phyloP scores from a whole-genome alignment of 768 basidiomycete genomes.

The Botryobasidium botryosum region DNA sequence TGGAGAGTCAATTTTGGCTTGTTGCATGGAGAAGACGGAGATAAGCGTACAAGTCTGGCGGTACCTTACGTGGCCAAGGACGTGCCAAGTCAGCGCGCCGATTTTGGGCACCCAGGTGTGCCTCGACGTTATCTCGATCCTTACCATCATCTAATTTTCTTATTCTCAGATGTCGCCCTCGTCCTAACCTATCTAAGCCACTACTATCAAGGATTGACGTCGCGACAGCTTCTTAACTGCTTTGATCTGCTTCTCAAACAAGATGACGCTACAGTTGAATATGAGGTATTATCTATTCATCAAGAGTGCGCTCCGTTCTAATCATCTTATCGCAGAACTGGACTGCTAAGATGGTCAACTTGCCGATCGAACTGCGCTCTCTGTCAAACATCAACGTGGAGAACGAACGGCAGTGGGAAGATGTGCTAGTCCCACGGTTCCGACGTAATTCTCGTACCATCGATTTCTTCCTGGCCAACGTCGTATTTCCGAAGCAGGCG shows the following conservation, averaged over 20 bases:
- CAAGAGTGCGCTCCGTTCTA: too few species aligned
- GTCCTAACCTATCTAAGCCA: conserved; percentile 14
- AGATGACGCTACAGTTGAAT: not conserved
- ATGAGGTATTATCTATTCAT: too few species aligned
- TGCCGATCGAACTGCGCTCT: too few species aligned
- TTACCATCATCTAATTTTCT: too few species aligned
- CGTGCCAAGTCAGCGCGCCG: conserved; percentile 2
- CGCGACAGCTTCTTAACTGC: conserved; percentile 1
- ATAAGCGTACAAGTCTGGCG: not conserved
- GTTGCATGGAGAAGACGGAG: not conserved
- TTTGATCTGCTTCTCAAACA: not conserved
- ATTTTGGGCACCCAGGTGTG: conserved; percentile 4
- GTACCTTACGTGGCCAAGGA: conserved; percentile 6
- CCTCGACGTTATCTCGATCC: too few species aligned
- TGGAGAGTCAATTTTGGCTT: not conserved
- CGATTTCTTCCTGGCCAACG: not conserved
- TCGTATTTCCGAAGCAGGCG: conserved; percentile 12
- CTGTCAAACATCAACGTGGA: not conserved
- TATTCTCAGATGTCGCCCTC: conserved; percentile 5
- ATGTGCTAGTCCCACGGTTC: not conserved
- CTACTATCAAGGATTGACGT: conserved; percentile 2
- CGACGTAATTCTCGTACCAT: not conserved
- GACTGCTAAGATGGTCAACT: not conserved
- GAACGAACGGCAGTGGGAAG: not conserved
- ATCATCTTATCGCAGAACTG: too few species aligned